Percentiles rank a stretch among this genome's conserved stretches.
Evolutionary conservation across 257 asterid genomes (phyloP).

Genomic region (Solanum clarkiae): DNA sequence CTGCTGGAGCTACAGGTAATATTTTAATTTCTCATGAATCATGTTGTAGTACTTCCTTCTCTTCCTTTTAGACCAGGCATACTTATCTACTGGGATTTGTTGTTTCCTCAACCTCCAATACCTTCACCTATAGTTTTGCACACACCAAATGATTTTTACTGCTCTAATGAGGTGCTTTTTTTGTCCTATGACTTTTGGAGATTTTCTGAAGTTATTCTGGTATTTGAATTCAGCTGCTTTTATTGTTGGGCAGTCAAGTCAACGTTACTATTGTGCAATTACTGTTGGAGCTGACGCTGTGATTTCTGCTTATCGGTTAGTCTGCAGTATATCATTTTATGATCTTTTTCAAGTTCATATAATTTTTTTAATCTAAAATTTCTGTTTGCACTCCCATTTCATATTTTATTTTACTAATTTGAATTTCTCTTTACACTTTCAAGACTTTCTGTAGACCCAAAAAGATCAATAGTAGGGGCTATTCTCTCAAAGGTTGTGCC

Average conservation of each 20-base stretch:
- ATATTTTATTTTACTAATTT: not conserved
- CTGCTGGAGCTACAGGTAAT: constrained; percentile 83
- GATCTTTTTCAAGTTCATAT: not conserved
- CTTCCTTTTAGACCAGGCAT: not conserved
- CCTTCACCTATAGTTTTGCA: not conserved
- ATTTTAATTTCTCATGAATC: not conserved
- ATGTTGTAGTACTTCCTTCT: not conserved
- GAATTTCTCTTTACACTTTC: constrained; percentile 13
- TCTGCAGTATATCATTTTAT: not conserved
- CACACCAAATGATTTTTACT: not conserved
- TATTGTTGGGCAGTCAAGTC: constrained; percentile 95
- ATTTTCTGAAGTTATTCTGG: constrained; percentile 53
- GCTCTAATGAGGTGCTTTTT: not conserved
- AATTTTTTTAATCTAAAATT: not conserved
- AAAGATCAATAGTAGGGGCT: constrained; percentile 88
- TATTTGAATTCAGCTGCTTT: constrained; percentile 87
- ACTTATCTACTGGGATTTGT: not conserved
- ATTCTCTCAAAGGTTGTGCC: constrained; percentile 95
- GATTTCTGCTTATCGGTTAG: constrained; percentile 88
- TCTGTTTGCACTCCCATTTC: not conserved
- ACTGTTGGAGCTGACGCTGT: constrained; percentile 85
- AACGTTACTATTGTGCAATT: constrained; percentile 77
- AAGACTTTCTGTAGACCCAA: constrained; percentile 87
- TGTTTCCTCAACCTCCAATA: not conserved
- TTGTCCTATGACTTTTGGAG: constrained; percentile 13